Evolutionary conservation across 2,329 filamentous ascomycete genomes (phyloP).

Genomic region (Pseudogymnoascus sp.): DNA sequence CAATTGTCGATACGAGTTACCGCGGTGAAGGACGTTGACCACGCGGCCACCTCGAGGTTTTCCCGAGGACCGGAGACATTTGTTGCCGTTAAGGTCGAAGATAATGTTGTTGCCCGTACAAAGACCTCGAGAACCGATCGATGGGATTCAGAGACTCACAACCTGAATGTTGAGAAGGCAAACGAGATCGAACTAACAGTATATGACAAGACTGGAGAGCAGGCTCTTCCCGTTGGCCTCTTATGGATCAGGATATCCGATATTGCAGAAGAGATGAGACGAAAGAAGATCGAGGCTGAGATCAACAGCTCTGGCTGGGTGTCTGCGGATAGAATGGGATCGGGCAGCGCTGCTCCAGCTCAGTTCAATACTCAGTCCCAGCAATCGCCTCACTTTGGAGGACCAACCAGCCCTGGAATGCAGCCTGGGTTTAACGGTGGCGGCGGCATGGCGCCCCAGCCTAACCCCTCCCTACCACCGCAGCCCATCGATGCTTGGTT

Average conservation of each 20-base stretch:
- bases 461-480: slow-evolving; percentile 31
- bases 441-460: slow-evolving; percentile 23
- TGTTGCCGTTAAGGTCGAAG: slow-evolving; percentile 93
- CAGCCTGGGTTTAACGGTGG: slow-evolving; percentile 21
- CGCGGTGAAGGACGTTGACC: slow-evolving; percentile 89
- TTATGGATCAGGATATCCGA: slow-evolving; percentile 96
- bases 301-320: slow-evolving; percentile 95
- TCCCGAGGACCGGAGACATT: slow-evolving; percentile 90
- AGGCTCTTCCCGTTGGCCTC: slow-evolving; percentile 86
- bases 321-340: slow-evolving; percentile 89
- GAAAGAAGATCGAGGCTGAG: slow-evolving; percentile 94
- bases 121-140: slow-evolving; percentile 76
- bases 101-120: slow-evolving; percentile 82
- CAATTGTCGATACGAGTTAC: slow-evolving; percentile 80
- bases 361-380: slow-evolving; percentile 54
- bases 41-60: slow-evolving; percentile 76
- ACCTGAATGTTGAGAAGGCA: slow-evolving; percentile 92
- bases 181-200: slow-evolving; percentile 98
- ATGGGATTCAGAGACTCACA: slow-evolving; percentile 88
- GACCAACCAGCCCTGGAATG: slow-evolving; percentile 33
- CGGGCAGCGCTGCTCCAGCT: slow-evolving; percentile 40
- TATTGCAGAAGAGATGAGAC: slow-evolving; percentile 93
- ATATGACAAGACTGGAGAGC: slow-evolving; percentile 89
- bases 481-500: slow-evolving; percentile 89
- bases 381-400: slow-evolving; percentile 38